Evolutionary conservation across 768 basidiomycete species (phyloP), one percentile per base, ranked within the genome.

Genomic region (Kondoa subrosea): DNA sequence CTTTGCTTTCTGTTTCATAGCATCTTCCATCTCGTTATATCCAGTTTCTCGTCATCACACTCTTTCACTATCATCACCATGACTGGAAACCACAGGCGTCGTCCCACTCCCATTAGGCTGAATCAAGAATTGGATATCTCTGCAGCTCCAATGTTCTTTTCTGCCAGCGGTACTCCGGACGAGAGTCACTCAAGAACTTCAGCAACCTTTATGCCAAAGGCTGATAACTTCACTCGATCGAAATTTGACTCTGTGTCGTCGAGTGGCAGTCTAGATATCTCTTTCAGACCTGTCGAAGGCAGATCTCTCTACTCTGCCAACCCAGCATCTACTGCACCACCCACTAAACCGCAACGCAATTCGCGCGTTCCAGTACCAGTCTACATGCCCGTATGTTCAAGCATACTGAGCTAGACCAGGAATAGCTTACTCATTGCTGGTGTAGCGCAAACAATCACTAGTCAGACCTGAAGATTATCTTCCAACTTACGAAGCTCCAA

Each of bases 401-500:
- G 58, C 25, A 27, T 4, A 25, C 58, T 59, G 8, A 14, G 58
- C 29, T 25, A 12, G 14, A n/a, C n/a, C n/a, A n/a, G n/a, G n/a
- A 12, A 31, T 25, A 4, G 25, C 14, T 27, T 27, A 27, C 58
- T 59, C 4, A 59, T 27, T 12, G 4, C 29, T 59, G 29, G 8
- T 31, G 14, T 15, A 31, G 58, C 58, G 58, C 58, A 59, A 59
- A 27, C 25, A 25, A 27, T 63, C 61, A 3, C n/a, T 63, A 12
- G 61, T 63, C 29, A n/a, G 33, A n/a, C 29, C 30, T 16, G 61
- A 63, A 63, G 61, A 63, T n/a, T 63, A 63, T 32, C 21, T 63
- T 27, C 61, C 61, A 3, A 27, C n/a, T 8, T 63, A 27, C 26
- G 61, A 27, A 17, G 17, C 29, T 17, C 3, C 61, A n/a, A 32